Conservation (phyloP, 192 early-diverging fungal species). For the Gorgonomyces haynaldii region DNA sequence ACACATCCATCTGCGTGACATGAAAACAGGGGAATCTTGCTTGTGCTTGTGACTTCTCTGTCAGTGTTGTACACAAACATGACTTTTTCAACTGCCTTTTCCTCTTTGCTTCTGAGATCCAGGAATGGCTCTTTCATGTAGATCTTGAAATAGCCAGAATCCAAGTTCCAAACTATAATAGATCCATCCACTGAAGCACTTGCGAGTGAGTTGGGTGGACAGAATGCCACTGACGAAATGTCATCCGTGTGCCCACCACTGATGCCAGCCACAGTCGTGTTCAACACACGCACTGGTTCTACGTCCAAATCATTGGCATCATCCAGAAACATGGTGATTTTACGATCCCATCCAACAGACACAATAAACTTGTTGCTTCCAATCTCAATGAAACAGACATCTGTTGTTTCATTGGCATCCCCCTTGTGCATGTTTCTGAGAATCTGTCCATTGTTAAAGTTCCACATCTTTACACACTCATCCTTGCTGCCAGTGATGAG, state of each 20-base stretch:
- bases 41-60: constrained; percentile 3
- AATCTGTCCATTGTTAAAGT: constrained; percentile 58
- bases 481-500: constrained; percentile 51
- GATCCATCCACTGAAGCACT: constrained; percentile 30
- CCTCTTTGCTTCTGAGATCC: constrained; percentile 38
- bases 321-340: constrained; percentile 45
- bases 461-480: constrained; percentile 50
- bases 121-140: constrained; percentile 32
- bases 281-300: constrained; percentile 36
- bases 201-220: constrained; percentile 32
- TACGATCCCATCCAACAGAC: constrained; percentile 47
- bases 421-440: constrained; percentile 41
- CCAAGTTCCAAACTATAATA: constrained; percentile 38
- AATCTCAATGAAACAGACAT: constrained; percentile 47
- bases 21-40: constrained; percentile 25
- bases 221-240: constrained; percentile 39
- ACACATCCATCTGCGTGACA: constrained; percentile 45
- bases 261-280: constrained; percentile 26
- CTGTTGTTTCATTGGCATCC: constrained; percentile 35
- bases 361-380: constrained; percentile 31
- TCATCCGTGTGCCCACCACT: constrained; percentile 41
- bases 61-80: constrained; percentile 22
- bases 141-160: constrained; percentile 35
- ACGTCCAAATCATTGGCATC: constrained; percentile 41
- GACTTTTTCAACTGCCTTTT: constrained; percentile 41